Base-by-base conservation (phyloP, 495 filamentous ascomycete genomes). In the Xylaria bambusicola region DNA sequence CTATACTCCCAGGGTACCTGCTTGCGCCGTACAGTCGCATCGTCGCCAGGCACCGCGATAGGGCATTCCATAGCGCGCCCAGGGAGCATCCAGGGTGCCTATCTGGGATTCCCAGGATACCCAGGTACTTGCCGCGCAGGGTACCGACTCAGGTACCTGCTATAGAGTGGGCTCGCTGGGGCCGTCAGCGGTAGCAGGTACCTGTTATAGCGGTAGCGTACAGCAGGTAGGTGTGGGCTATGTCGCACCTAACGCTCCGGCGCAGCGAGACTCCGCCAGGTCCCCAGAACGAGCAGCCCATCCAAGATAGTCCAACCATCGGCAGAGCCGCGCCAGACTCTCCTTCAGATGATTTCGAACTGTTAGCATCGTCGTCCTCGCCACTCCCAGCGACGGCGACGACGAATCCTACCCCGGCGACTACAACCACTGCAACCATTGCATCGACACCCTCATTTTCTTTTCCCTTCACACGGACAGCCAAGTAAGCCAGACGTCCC, bases 191-290 rank as follows among this genome's bases (percentile, higher is more conserved):
- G 41, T 44, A 23, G 49, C 7, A 52, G 49, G 44, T 40, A 52
- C 7, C 49, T 35, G 5, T 5, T 33, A 6, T 5, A 33, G 31
- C 10, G 31, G 31, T 33, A 33, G 6, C 13, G 5, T 44, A 15
- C 6, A 15, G 4, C 3, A 6, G 5, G 42, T 46, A 26, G 42
- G 42, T 26, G 23, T 46, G 17, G 17, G 42, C 18, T 73, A 75
- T 79, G 77, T 79, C 77, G 71, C 76, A 78, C 70, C 71, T 72
- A 66, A 70, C 71, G 66, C 71, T 71, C 65, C 72, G 71, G 64
- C 66, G 59, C 65, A 69, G 70, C 65, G 62, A 75, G 64, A 67
- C 60, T 65, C 71, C 66, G 64, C 61, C 71, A 62, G 69, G 71
- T 67, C 69, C 70, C 54, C 45, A 68, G 33, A 27, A 59, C 44